These are phyloP conservation scores for Pseudozyma pruni DNA, from an alignment of 1,284 basidiomycete genomes.

Conservation along the genomic window DNA sequence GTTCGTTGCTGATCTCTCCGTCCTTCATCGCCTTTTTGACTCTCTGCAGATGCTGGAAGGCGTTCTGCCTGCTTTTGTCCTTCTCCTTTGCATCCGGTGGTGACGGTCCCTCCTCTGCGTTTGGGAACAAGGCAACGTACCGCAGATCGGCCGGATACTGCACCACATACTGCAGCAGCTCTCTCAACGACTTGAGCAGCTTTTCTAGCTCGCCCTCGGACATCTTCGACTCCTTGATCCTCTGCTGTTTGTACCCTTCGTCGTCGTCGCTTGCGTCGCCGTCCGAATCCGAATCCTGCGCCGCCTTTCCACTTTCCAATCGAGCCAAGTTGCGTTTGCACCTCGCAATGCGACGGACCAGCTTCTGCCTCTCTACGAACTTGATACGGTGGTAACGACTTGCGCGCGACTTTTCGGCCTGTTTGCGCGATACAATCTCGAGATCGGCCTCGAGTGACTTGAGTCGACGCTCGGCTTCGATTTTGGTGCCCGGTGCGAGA, in stretches of 20 bases:
- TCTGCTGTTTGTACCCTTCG: conserved; percentile 8
- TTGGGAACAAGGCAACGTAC: conserved; percentile 53
- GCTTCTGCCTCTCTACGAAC: conserved; percentile 52
- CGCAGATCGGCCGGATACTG: conserved; percentile 37
- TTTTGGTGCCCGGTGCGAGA: conserved; percentile 48
- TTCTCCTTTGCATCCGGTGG: conserved; percentile 21
- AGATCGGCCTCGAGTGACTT: conserved; percentile 47
- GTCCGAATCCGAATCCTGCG: conserved; percentile 22
- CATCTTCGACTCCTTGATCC: conserved; percentile 31
- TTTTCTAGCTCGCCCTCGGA: conserved; percentile 16
- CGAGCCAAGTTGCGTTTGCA: conserved; percentile 24
- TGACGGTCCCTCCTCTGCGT: conserved; percentile 14
- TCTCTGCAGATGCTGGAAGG: conserved; percentile 36
- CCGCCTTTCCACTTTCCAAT: conserved; percentile 7
- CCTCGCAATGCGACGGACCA: conserved; percentile 30
- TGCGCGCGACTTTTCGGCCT: conserved; percentile 40
- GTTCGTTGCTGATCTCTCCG: conserved; percentile 39
- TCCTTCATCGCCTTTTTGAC: conserved; percentile 37
- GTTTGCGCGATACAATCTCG: conserved; percentile 23
- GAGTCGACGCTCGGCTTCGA: conserved; percentile 57
- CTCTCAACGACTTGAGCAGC: conserved; percentile 17
- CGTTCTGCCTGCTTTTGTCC: conserved; percentile 36
- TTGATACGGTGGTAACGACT: conserved; percentile 50
- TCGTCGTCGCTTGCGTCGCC: conserved; percentile 16
- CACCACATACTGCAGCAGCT: conserved; percentile 44